Percentiles rank a stretch among this genome's conserved stretches.
Evolutionary conservation across 805 yeast genomes (phyloP).

Genomic region (Teunomyces pallodes): DNA sequence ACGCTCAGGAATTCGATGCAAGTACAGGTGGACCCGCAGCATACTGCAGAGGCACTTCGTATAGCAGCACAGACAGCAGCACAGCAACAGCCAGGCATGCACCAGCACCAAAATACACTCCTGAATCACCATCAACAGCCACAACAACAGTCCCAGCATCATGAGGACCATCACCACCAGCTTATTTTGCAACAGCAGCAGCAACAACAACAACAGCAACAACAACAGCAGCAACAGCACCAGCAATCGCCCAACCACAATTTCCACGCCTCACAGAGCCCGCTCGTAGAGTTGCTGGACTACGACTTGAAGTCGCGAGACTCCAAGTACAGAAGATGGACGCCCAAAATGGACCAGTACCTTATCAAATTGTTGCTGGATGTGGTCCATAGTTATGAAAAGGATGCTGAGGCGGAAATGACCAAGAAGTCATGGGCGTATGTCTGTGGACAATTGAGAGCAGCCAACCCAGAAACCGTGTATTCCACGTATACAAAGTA

Average conservation of each 20-base stretch:
- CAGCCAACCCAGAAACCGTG: conserved; percentile 39
- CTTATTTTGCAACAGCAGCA: conserved; percentile 4
- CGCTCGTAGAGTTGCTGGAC: conserved; percentile 20
- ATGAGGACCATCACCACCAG: conserved; percentile 2
- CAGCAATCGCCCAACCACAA: conserved; percentile 9
- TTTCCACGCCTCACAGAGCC: conserved; percentile 7
- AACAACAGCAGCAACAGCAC: conserved; percentile 10
- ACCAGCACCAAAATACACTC: conserved; percentile 2
- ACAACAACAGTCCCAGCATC: conserved; percentile 4
- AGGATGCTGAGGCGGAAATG: conserved; percentile 29
- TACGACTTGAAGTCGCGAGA: conserved; percentile 33
- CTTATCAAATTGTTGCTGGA: conserved; percentile 31
- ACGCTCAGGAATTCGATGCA: conserved; percentile 6
- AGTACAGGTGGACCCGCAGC: conserved; percentile 12
- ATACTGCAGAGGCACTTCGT: conserved; percentile 20
- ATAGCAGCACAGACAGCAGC: conserved; percentile 16
- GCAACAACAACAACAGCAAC: conserved; percentile 10
- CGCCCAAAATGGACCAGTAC: conserved; percentile 36
- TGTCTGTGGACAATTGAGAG: conserved; percentile 32
- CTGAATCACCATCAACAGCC: conserved; percentile 5
- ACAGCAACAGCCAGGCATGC: conserved; percentile 5
- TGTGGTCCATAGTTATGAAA: conserved; percentile 34
- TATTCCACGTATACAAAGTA: conserved; percentile 40
- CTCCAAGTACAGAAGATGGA: conserved; percentile 38
- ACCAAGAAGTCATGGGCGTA: conserved; percentile 39